These are phyloP conservation scores for Lolium perenne DNA, from an alignment of 176 grass and related monocot species.

Conservation along the genomic window DNA sequence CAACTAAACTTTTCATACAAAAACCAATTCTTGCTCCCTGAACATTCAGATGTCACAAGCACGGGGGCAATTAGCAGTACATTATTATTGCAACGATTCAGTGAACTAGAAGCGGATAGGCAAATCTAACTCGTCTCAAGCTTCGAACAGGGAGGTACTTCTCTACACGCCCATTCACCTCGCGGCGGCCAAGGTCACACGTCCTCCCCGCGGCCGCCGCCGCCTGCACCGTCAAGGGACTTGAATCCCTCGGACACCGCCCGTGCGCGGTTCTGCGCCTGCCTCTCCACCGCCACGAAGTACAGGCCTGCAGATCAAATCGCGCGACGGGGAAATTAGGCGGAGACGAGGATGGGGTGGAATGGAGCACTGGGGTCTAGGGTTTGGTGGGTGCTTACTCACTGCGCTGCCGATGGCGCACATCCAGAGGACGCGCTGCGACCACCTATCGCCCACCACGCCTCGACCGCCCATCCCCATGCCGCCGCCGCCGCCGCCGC, in stretches of 20 bases:
- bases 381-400: slow-evolving; percentile 62
- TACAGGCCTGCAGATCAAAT: slow-evolving; percentile 56
- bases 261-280: slow-evolving; percentile 75
- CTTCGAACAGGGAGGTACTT: slow-evolving; percentile 1
- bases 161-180: slow-evolving; percentile 29
- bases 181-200: slow-evolving; percentile 39
- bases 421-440: slow-evolving; percentile 81
- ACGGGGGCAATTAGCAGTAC: slow-evolving; percentile 31
- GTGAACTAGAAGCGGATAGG: slow-evolving; percentile 14
- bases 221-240: slow-evolving; percentile 46
- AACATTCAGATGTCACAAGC: neutral
- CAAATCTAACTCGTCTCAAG: neutral
- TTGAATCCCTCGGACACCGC: slow-evolving; percentile 72
- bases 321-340: neutral
- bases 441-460: slow-evolving; percentile 80
- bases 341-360: neutral
- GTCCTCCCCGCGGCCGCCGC: slow-evolving; percentile 40
- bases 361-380: neutral
- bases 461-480: slow-evolving; percentile 51
- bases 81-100: slow-evolving; percentile 51
- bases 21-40: slow-evolving; percentile 25
- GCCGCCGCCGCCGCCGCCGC: slow-evolving; percentile 13
- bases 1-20: neutral
- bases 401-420: slow-evolving; percentile 83
- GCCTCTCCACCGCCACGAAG: slow-evolving; percentile 91